Percentiles rank a stretch among this genome's conserved stretches.
phyloP scores from a whole-genome alignment of 1,284 basidiomycete genomes.

The Ustilago shanxiensis region DNA sequence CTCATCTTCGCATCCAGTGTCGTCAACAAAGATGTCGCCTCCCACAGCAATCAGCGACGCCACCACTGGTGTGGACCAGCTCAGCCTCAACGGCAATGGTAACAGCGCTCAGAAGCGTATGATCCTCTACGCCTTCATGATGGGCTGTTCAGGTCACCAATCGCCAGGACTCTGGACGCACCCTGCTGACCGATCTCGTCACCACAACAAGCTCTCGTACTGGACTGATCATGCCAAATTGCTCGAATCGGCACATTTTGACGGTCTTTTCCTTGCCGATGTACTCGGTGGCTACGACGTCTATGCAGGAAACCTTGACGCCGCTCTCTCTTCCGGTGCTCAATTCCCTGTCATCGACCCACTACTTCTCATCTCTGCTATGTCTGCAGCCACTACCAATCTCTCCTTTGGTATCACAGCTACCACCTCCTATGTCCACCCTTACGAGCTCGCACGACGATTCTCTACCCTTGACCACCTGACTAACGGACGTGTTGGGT shows the following conservation, averaged over 20 bases:
- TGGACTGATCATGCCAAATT: slow-evolving; percentile 65
- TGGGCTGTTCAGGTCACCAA: slow-evolving; percentile 65
- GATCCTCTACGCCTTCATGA: slow-evolving; percentile 59
- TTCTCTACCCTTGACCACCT: slow-evolving; percentile 71
- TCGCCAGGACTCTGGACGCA: slow-evolving; percentile 61
- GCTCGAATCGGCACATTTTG: slow-evolving; percentile 58
- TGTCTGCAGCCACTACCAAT: slow-evolving; percentile 60
- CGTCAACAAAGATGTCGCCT: slow-evolving; percentile 16
- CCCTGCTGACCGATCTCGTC: slow-evolving; percentile 50
- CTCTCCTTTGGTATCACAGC: slow-evolving; percentile 65
- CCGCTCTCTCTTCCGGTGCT: slow-evolving; percentile 58
- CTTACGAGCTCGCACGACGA: slow-evolving; percentile 68
- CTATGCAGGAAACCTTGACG: slow-evolving; percentile 56
- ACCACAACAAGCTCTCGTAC: slow-evolving; percentile 63
- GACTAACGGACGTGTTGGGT: slow-evolving; percentile 70
- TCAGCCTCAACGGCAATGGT: slow-evolving; percentile 11
- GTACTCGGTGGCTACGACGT: slow-evolving; percentile 66
- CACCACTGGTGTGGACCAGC: slow-evolving; percentile 7
- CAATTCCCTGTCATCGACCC: slow-evolving; percentile 67
- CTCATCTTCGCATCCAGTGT: background rate
- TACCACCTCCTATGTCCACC: slow-evolving; percentile 67
- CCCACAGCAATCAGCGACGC: slow-evolving; percentile 24
- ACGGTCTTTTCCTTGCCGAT: slow-evolving; percentile 67
- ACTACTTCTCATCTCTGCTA: slow-evolving; percentile 57
- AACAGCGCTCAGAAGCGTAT: slow-evolving; percentile 19